A percentile compares a stretch with the other conserved stretches of the same genome.
These are phyloP conservation scores for Cyclotella atomus DNA, from an alignment of 108 stramenopile species.

Conservation along the genomic window DNA sequence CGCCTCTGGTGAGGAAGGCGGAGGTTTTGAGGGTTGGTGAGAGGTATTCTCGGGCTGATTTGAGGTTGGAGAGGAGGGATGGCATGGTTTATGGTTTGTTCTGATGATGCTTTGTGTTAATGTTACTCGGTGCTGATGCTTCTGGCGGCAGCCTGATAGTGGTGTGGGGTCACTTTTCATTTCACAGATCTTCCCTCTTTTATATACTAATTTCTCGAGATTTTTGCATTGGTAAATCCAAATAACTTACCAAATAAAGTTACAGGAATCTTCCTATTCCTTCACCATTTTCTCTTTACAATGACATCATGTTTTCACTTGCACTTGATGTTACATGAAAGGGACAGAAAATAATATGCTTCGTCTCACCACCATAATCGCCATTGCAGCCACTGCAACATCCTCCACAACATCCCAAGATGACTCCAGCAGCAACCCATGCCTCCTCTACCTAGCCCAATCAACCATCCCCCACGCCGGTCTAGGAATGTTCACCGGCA, in stretches of 20 bases:
- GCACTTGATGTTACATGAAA: no score
- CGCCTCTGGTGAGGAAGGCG: constrained; percentile 90
- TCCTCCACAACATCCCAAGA: background rate
- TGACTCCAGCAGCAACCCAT: background rate
- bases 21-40: constrained; percentile 86
- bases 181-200: no score
- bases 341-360: no score
- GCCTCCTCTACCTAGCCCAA: constrained; percentile 48
- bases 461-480: constrained; percentile 53
- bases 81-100: constrained; percentile 25
- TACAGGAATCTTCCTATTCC: no score
- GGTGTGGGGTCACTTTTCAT: no score
- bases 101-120: background rate
- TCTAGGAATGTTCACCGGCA: constrained; percentile 46
- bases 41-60: constrained; percentile 85
- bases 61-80: constrained; percentile 56
- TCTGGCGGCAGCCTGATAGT: no score
- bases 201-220: no score
- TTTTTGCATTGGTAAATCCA: no score
- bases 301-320: no score
- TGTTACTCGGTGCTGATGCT: no score
- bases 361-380: background rate
- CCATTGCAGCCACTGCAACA: background rate
- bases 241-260: no score
- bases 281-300: no score